phyloP scores from a whole-genome alignment of 257 asterid species.

The Anisodus acutangulus region DNA sequence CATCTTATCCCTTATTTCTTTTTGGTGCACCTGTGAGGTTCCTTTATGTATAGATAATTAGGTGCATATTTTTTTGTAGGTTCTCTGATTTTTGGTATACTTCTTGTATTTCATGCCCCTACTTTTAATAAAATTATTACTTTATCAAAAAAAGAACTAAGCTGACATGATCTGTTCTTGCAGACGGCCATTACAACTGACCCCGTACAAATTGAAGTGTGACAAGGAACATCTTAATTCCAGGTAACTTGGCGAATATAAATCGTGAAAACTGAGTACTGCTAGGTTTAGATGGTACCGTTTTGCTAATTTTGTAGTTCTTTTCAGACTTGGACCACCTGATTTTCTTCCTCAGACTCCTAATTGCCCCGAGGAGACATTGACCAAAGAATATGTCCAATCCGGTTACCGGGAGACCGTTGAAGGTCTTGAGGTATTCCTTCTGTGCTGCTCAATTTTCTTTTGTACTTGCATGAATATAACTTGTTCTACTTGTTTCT shows the following conservation, averaged over 20 bases:
- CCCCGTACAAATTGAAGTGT: slow-evolving; percentile 78
- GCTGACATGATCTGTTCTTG: slow-evolving; percentile 36
- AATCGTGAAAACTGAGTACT: slow-evolving; percentile 4
- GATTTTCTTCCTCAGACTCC: slow-evolving; percentile 89
- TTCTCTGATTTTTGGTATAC: background rate
- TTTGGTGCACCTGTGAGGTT: background rate
- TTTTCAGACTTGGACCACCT: slow-evolving; percentile 91
- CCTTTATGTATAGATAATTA: background rate
- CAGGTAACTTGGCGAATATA: slow-evolving; percentile 37
- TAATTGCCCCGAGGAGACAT: slow-evolving; percentile 91
- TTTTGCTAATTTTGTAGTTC: slow-evolving; percentile 29
- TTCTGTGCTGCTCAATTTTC: background rate
- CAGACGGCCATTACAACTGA: slow-evolving; percentile 73
- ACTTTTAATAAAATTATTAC: slow-evolving; percentile 3
- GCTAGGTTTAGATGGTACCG: background rate
- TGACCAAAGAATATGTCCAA: slow-evolving; percentile 78
- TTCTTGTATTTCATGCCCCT: background rate
- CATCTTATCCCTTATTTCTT: background rate
- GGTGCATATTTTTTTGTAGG: background rate
- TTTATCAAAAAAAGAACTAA: background rate
- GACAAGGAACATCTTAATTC: slow-evolving; percentile 61
- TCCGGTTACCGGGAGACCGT: slow-evolving; percentile 88
- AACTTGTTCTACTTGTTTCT: background rate
- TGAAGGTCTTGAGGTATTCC: slow-evolving; percentile 90
- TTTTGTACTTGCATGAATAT: background rate